A percentile compares a stretch with the other conserved stretches of the same genome.
phyloP scores from a whole-genome alignment of 2,329 filamentous ascomycete species.

The Penicillium nordicum region DNA sequence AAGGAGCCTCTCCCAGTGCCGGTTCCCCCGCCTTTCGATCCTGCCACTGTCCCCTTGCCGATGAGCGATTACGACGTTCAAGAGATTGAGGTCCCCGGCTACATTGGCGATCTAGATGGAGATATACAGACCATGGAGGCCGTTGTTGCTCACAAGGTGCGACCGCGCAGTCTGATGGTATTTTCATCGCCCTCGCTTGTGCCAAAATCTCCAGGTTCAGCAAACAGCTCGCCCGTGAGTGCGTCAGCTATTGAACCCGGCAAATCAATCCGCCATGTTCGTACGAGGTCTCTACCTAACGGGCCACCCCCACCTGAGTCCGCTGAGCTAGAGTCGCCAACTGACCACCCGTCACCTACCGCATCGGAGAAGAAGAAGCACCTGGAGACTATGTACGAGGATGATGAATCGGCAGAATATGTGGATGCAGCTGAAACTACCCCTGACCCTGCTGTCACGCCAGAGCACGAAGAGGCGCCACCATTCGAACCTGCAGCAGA shows the following conservation, averaged over 20 bases:
- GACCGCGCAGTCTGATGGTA: slow-evolving; percentile 44
- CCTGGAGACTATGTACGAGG: slow-evolving; percentile 41
- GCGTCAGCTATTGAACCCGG: slow-evolving; percentile 23
- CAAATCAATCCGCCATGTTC: slow-evolving; percentile 31
- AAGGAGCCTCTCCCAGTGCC: slow-evolving; percentile 13
- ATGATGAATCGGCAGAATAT: slow-evolving; percentile 28
- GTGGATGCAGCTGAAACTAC: slow-evolving; percentile 21
- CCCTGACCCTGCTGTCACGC: slow-evolving; percentile 20
- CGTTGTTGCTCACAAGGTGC: slow-evolving; percentile 40
- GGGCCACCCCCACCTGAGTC: slow-evolving; percentile 26
- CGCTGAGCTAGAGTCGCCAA: slow-evolving; percentile 11
- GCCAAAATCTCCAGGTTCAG: slow-evolving; percentile 27
- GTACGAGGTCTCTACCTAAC: slow-evolving; percentile 52
- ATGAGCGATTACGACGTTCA: slow-evolving; percentile 36
- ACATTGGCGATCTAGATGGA: slow-evolving; percentile 61
- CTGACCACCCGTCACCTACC: slow-evolving; percentile 24
- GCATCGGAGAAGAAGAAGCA: slow-evolving; percentile 29
- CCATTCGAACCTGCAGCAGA: slow-evolving; percentile 9
- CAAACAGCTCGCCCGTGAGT: slow-evolving; percentile 24
- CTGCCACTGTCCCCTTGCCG: slow-evolving; percentile 31
- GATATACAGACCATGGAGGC: slow-evolving; percentile 42
- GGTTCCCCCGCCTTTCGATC: slow-evolving; percentile 24
- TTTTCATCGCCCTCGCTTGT: slow-evolving; percentile 33
- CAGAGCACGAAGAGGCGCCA: slow-evolving; percentile 8
- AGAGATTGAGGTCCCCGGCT: slow-evolving; percentile 75